Percentiles rank a stretch among this genome's conserved stretches.
Conservation (phyloP, 2,329 filamentous ascomycete species). For the Fusarium pseudograminearum region DNA sequence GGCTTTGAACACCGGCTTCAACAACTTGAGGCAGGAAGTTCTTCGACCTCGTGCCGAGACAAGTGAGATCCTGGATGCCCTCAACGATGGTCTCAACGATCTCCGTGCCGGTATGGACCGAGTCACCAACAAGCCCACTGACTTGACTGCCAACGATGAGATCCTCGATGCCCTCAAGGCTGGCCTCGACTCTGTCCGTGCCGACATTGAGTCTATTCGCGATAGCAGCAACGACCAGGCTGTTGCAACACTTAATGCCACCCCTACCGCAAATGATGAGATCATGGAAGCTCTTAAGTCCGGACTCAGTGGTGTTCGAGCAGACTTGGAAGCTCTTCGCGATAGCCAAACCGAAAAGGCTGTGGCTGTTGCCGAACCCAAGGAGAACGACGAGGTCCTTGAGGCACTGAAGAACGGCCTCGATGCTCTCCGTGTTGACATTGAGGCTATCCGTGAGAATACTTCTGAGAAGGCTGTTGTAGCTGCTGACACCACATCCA, state of each 20-base stretch:
- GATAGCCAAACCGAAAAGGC: conserved; percentile 63
- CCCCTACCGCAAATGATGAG: conserved; percentile 79
- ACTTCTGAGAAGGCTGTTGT: conserved; percentile 60
- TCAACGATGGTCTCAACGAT: conserved; percentile 87
- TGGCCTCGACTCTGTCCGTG: conserved; percentile 80
- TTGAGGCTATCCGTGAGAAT: conserved; percentile 64
- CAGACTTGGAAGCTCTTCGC: conserved; percentile 82
- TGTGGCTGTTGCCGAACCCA: conserved; percentile 53
- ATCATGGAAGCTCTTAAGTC: conserved; percentile 87
- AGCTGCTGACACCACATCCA: conserved; percentile 28
- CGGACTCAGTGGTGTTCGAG: conserved; percentile 79
- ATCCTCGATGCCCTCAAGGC: conserved; percentile 88
- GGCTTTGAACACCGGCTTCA: conserved; percentile 77
- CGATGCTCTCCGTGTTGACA: conserved; percentile 41
- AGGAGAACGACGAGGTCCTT: conserved; percentile 83
- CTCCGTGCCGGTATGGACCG: conserved; percentile 82
- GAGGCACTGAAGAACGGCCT: conserved; percentile 64
- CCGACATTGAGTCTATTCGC: conserved; percentile 84
- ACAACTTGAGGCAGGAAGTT: conserved; percentile 80
- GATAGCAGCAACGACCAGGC: conserved; percentile 65
- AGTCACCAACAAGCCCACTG: conserved; percentile 81
- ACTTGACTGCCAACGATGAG: conserved; percentile 88
- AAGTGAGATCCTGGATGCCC: conserved; percentile 87
- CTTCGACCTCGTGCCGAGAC: conserved; percentile 76
- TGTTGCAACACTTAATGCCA: conserved; percentile 54